Evolutionary conservation across 208 protist genomes (phyloP).

Genomic region (Strigomonas culicis): DNA sequence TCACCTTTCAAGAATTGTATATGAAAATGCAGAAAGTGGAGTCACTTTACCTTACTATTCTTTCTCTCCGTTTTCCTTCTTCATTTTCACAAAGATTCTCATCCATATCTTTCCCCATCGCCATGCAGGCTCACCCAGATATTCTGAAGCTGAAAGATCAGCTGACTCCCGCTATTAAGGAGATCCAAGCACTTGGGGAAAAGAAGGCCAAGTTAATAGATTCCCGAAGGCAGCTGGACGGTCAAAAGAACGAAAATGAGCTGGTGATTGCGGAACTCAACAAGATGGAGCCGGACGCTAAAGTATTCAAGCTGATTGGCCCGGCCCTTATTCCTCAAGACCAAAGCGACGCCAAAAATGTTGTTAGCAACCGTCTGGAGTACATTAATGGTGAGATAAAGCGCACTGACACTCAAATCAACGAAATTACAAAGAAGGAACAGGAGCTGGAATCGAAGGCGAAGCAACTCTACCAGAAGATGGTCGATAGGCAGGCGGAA

Average conservation of each 20-base stretch:
- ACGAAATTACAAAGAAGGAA: conserved; percentile 80
- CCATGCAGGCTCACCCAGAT: conserved; percentile 65
- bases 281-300: conserved; percentile 83
- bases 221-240: conserved; percentile 81
- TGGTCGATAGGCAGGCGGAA: conserved; percentile 76
- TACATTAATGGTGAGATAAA: conserved; percentile 92
- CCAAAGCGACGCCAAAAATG: conserved; percentile 87
- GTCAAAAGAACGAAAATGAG: conserved; percentile 94
- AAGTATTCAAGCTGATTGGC: conserved; percentile 94
- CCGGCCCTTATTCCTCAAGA: conserved; percentile 93
- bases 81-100: neutral
- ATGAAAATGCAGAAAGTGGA: too few species aligned
- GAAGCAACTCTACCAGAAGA: conserved; percentile 77
- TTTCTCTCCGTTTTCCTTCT: neutral
- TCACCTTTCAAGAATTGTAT: too few species aligned
- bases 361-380: conserved; percentile 89
- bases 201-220: conserved; percentile 86
- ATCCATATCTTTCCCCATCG: neutral
- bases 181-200: conserved; percentile 79
- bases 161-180: conserved; percentile 63
- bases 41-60: too few species aligned
- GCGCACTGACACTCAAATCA: conserved; percentile 70
- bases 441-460: conserved; percentile 63
- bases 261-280: conserved; percentile 93
- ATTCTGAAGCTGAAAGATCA: conserved; percentile 78